Base-by-base conservation (phyloP, 495 filamentous ascomycete genomes). In the Hypoxylon trugodes region DNA sequence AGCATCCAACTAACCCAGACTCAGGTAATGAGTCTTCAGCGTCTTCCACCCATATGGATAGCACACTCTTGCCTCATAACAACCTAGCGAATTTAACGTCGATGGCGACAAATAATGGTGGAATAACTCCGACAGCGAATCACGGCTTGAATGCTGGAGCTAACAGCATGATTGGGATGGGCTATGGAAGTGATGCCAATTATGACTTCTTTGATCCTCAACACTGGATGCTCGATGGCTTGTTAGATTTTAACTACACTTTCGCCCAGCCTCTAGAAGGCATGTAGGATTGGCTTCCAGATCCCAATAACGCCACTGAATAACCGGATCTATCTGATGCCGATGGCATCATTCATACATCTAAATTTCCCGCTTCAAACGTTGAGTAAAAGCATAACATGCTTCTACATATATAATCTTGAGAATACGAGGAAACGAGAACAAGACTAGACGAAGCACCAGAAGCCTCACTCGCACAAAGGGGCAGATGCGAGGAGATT, bases 151-250 rank as follows among this genome's bases (percentile, higher is more conserved):
- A 43, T 25, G 58, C 77, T 26, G 72, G 58, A 18, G 66, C 73
- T 4, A 74, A 61, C 48, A 75, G 68, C 57, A 73, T 80, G 43
- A 46, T 81, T 26, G 68, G 76, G 42, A 73, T 76, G 72, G 82
- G 82, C 53, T 85, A 88, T 73, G 81, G 87, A 64, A 73, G 63
- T 30, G 83, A 87, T 68, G 78, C 84, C 21, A 88, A 85, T 53
- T 92, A 91, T 73, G 90, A 93, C 67, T 87, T 93, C 37, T 96
- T 92, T 70, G 93, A 97, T 77, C 90, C 92, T 0, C 77, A 96
- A 68, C 90, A 92, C 72, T 96, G 93, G 92, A 88, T 93, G 79
- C 80, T 97, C 42, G 92, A 97, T 69, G 89, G 90, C 16, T 76
- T 93, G 47, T 82, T 92, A 52, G 90, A 94, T 72, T 87, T 95